Percentiles rank a stretch among this genome's conserved stretches.
These are phyloP conservation scores for Penicillium sp. DNA, from an alignment of 2,329 filamentous ascomycete species.

Conservation along the genomic window DNA sequence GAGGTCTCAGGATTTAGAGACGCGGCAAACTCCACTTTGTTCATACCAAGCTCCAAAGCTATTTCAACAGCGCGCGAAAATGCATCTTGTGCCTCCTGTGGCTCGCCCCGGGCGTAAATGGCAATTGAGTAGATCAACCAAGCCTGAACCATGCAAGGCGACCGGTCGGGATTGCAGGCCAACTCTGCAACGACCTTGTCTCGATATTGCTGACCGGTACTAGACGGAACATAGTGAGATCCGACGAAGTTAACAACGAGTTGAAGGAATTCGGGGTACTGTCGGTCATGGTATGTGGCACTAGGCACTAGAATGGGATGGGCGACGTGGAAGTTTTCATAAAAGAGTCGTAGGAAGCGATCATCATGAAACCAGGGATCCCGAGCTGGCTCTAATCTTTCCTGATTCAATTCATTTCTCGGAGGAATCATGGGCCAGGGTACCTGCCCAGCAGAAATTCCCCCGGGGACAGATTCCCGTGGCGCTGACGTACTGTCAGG, in stretches of 20 bases:
- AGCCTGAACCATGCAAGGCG: conserved; percentile 39
- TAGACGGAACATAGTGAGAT: conserved; percentile 48
- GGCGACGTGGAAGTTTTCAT: conserved; percentile 52
- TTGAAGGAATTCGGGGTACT: conserved; percentile 48
- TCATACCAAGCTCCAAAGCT: conserved; percentile 71
- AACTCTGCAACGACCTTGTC: conserved; percentile 28
- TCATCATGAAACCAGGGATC: conserved; percentile 27
- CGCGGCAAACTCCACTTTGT: conserved; percentile 60
- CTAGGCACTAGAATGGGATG: conserved; percentile 56
- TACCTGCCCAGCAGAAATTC: conserved; percentile 19
- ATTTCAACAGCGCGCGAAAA: conserved; percentile 66
- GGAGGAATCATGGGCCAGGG: conserved; percentile 24
- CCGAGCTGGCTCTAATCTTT: conserved; percentile 14
- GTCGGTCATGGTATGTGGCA: conserved; percentile 34
- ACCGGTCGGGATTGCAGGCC: conserved; percentile 23
- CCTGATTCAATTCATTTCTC: conserved; percentile 12
- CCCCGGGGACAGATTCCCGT: conserved; percentile 15
- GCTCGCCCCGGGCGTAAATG: conserved; percentile 35
- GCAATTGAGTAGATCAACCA: conserved; percentile 38
- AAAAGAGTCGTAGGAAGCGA: conserved; percentile 49
- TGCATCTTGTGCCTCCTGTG: conserved; percentile 30
- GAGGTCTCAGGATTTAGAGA: conserved; percentile 46
- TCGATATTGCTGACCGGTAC: conserved; percentile 21
- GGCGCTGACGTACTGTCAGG: conserved; percentile 19
- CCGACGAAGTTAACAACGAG: conserved; percentile 54